Evolutionary conservation across 208 protist species (phyloP), one percentile per base, ranked within the genome.

Genomic region (Acanthamoeba sp.): DNA sequence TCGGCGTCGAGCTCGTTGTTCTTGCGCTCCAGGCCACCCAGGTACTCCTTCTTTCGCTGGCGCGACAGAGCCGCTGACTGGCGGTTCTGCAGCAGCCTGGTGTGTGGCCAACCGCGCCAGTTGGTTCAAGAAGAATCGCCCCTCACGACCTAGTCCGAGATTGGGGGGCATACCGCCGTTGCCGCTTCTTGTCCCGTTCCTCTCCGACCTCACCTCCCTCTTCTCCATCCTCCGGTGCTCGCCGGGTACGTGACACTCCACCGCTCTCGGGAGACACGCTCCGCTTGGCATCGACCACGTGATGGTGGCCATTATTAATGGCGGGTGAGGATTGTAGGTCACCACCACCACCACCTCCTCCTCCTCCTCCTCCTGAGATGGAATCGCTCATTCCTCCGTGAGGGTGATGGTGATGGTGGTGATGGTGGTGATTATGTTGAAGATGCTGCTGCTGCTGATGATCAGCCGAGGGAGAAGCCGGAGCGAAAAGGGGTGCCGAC

Each of bases 1-100:
- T 93, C 88, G 12, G 36, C 88, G 64, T 93, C 64, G 1, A 93
- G 88, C n/a, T 73, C 88, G 88, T 38, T 80, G 45, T 55, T 62
- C 42, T 40, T 34, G 2, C 64, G 29, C 64, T 93, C 88, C 62
- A 93, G 36, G 1, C 32, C 45, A 16, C 36, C 42, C 32, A 93
- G 38, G 62, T 93, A 93, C 62, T 93, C 64, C 45, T 93, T 93
- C 88, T 93, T 93, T 3, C 88, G 55, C 88, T 93, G 88, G 2
- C 88, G 55, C 22, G 62, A 80, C 5, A 73, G 62, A 42, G 55
- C 38, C 1, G 88, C 88, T 9, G 62, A 80, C 64, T 93, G 38
- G 4, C 88, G 88, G 32, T 93, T 93, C 40, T 93, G 36, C 57
- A 93, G 27, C 88, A 73, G 88, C 24, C 88, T 50, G 34, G 18